Evolutionary conservation across 768 basidiomycete genomes (phyloP).

Genomic region (Amyloporia xantha): DNA sequence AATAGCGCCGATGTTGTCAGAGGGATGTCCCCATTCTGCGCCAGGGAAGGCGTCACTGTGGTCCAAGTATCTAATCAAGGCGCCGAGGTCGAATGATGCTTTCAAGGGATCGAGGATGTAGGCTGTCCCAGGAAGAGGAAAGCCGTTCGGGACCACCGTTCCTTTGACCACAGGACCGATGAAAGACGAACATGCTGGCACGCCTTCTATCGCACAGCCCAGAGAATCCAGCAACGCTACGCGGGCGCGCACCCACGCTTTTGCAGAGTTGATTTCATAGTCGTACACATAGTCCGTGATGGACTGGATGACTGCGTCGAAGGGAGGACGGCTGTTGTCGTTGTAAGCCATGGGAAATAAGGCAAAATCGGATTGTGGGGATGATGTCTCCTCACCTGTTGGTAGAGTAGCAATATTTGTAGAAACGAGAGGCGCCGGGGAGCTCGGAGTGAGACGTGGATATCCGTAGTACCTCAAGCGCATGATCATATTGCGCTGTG

Average conservation of each 20-base stretch:
- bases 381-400: neutral
- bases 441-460: too few species aligned
- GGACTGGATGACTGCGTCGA: constrained; percentile 2
- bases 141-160: constrained; percentile 4
- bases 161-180: constrained; percentile 6
- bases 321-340: constrained; percentile 5
- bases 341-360: constrained; percentile 1
- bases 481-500: too few species aligned
- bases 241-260: constrained; percentile 2
- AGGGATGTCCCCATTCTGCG: constrained; percentile 9
- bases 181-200: constrained; percentile 2
- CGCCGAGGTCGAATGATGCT: constrained; percentile 4
- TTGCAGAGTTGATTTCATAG: constrained; percentile 3
- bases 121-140: constrained; percentile 4
- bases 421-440: too few species aligned
- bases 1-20: constrained; percentile 8
- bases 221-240: constrained; percentile 5
- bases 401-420: too few species aligned
- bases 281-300: constrained; percentile 5
- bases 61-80: constrained; percentile 4
- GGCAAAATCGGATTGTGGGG: neutral
- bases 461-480: too few species aligned
- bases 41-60: constrained; percentile 7
- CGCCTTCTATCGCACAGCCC: constrained; percentile 4
- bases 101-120: constrained; percentile 6